A percentile compares a stretch with the other conserved stretches of the same genome.
phyloP scores from a whole-genome alignment of 176 grass and related monocot species.

The Aegilops tauschii region DNA sequence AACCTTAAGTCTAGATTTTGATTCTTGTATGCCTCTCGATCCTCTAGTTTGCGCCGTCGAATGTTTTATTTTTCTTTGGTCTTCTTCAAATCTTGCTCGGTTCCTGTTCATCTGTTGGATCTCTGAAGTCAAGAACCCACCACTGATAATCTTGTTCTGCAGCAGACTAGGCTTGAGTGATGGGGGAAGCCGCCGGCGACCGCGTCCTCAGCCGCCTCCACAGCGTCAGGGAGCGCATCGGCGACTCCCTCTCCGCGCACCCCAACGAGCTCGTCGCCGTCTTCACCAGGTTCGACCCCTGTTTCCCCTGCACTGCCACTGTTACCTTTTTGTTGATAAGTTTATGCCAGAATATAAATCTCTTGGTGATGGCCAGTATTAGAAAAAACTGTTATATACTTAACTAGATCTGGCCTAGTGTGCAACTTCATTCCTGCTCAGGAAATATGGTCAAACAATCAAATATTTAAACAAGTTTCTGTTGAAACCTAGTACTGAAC shows the following conservation, averaged over 20 bases:
- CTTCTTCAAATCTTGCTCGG: neutral
- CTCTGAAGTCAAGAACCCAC: neutral
- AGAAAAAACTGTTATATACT: neutral
- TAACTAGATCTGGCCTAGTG: constrained; percentile 5
- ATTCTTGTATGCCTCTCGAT: constrained; percentile 20
- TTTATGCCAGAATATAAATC: neutral
- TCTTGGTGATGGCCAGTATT: neutral
- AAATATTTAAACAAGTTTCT: constrained; percentile 20
- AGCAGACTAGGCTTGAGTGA: constrained; percentile 42
- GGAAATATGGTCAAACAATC: neutral
- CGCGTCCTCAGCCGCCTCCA: constrained; percentile 77
- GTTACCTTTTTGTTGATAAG: too few species aligned
- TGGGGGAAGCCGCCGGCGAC: constrained; percentile 68
- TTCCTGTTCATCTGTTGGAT: neutral
- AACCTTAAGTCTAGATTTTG: too few species aligned
- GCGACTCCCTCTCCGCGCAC: constrained; percentile 86
- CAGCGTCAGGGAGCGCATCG: constrained; percentile 87
- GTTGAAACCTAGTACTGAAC: constrained; percentile 16
- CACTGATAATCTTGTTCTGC: neutral
- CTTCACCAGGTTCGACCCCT: constrained; percentile 71
- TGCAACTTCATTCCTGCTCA: neutral
- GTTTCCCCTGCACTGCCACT: neutral
- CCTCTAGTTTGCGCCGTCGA: neutral
- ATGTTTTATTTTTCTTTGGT: neutral
- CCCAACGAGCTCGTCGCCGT: constrained; percentile 93